phyloP scores from a whole-genome alignment of 768 basidiomycete species.

The Boletus speciosus region DNA sequence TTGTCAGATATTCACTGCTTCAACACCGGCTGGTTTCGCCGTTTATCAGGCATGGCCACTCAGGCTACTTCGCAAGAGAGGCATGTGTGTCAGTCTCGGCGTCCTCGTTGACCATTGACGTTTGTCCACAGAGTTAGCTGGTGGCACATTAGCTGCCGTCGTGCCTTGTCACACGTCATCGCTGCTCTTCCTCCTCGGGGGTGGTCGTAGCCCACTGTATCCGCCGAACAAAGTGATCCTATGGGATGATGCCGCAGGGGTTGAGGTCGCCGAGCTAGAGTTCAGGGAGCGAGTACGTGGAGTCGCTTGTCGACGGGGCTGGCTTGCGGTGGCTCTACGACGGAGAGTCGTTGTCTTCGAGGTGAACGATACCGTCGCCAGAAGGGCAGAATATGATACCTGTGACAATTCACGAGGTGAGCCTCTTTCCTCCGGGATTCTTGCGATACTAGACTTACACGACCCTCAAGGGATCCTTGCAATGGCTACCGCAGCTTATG shows the following conservation, averaged over 20 bases:
- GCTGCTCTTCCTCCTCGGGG: constrained; percentile 81
- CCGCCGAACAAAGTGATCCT: constrained; percentile 90
- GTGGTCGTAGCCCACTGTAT: constrained; percentile 83
- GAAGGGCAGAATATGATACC: constrained; percentile 81
- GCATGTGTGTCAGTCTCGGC: constrained; percentile 37
- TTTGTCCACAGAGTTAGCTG: constrained; percentile 57
- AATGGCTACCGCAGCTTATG: constrained; percentile 70
- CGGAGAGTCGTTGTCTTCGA: constrained; percentile 78
- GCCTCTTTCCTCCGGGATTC: constrained; percentile 16
- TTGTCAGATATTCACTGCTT: constrained; percentile 73
- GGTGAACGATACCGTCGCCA: constrained; percentile 56
- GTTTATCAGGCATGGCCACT: constrained; percentile 77
- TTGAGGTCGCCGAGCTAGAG: constrained; percentile 84
- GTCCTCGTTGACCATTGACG: constrained; percentile 16
- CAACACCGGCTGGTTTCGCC: constrained; percentile 79
- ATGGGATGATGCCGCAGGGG: constrained; percentile 78
- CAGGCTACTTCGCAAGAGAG: constrained; percentile 76
- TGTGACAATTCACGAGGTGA: constrained; percentile 81
- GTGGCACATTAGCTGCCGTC: constrained; percentile 73
- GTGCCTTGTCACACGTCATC: constrained; percentile 81
- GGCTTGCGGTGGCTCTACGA: constrained; percentile 79
- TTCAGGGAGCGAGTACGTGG: constrained; percentile 83
- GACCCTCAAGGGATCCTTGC: constrained; percentile 65
- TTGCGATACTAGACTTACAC: constrained; percentile 1
- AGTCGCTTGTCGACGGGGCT: constrained; percentile 74